These are phyloP conservation scores for Globisporangium echinulatum DNA, from an alignment of 352 stramenopile genomes.

Conservation along the genomic window DNA sequence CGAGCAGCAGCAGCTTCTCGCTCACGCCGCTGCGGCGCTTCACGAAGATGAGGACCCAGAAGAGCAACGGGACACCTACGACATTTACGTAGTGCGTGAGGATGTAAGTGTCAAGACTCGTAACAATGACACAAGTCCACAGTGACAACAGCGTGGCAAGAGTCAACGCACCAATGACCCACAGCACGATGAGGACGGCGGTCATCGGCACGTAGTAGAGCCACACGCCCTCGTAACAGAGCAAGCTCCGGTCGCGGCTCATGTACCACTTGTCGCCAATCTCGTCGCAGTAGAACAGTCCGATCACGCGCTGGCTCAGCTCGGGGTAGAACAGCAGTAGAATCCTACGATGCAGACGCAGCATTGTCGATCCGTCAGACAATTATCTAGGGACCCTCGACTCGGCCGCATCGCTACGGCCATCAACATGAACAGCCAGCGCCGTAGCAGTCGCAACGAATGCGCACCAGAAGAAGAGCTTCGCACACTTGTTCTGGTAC, in stretches of 20 bases:
- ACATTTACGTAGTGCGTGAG: not conserved
- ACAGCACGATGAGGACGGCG: constrained; percentile 34
- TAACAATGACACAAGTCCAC: not conserved
- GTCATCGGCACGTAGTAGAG: constrained; percentile 52
- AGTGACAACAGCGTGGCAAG: too few relatives aligned
- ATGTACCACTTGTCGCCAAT: constrained; percentile 55
- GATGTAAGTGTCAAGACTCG: not conserved
- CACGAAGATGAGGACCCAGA: constrained; percentile 56
- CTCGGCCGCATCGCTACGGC: too few relatives aligned
- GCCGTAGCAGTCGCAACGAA: not conserved
- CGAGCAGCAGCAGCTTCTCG: constrained; percentile 40
- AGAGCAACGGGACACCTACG: constrained; percentile 57
- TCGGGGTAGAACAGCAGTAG: constrained; percentile 67
- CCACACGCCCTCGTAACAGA: constrained; percentile 53
- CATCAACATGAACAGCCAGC: too few relatives aligned
- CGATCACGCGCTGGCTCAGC: constrained; percentile 59
- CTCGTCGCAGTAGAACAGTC: constrained; percentile 74
- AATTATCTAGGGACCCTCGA: too few relatives aligned
- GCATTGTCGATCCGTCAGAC: too few relatives aligned
- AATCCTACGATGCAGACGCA: constrained; percentile 20
- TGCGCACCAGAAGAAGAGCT: constrained; percentile 58
- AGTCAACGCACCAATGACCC: constrained; percentile 44
- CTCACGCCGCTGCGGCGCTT: constrained; percentile 43
- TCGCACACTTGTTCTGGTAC: constrained; percentile 76
- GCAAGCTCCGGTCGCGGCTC: constrained; percentile 48